These are phyloP conservation scores for Euphorbia neoarborescens DNA, from an alignment of 441 rosid genomes.

Conservation along the genomic window DNA sequence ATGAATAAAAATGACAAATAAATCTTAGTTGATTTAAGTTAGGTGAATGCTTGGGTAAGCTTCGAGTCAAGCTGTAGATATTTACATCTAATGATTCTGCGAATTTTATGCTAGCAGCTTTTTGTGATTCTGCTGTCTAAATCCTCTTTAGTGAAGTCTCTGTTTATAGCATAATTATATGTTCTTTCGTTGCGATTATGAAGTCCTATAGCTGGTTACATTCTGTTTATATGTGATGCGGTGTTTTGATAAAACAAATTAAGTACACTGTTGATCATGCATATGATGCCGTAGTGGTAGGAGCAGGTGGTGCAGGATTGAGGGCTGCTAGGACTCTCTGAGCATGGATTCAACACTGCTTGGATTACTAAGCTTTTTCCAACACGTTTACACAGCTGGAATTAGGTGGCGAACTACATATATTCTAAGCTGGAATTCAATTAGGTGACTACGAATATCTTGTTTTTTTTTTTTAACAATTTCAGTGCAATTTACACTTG, in stretches of 20 bases:
- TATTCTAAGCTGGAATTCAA: too few species aligned
- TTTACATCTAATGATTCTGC: neutral
- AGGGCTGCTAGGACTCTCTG: slow-evolving; percentile 93
- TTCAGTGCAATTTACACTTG: too few species aligned
- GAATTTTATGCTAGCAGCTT: neutral
- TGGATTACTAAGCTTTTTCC: slow-evolving; percentile 95
- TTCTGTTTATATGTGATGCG: neutral
- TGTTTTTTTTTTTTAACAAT: too few species aligned
- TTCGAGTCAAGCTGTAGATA: neutral
- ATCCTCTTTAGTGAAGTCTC: neutral
- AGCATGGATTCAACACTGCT: slow-evolving; percentile 94
- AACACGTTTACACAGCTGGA: slow-evolving; percentile 87
- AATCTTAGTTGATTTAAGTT: neutral
- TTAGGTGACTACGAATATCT: too few species aligned
- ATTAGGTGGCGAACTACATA: too few species aligned
- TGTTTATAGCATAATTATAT: neutral
- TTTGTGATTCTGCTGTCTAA: neutral
- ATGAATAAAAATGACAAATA: neutral
- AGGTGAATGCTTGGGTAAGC: neutral
- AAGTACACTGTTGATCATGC: slow-evolving; percentile 80
- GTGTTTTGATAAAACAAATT: neutral
- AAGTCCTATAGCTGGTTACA: neutral
- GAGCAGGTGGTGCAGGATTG: slow-evolving; percentile 97
- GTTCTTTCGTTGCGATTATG: neutral
- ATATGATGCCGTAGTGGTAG: slow-evolving; percentile 87